A percentile compares a stretch with the other conserved stretches of the same genome.
These are phyloP conservation scores for Citrus medica DNA, from an alignment of 345 rosid species.

Conservation along the genomic window DNA sequence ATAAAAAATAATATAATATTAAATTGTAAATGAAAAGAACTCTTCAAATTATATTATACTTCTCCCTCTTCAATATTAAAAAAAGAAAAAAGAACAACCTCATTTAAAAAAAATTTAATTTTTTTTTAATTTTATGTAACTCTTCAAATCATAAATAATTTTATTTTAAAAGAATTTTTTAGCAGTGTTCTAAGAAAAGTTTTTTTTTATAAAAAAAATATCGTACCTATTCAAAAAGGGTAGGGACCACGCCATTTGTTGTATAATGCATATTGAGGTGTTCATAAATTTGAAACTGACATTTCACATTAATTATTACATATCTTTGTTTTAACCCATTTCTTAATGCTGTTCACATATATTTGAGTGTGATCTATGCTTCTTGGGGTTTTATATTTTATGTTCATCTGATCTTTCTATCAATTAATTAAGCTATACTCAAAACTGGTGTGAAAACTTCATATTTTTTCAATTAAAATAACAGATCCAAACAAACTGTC, in stretches of 20 bases:
- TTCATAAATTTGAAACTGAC: no score
- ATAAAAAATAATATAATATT: no score
- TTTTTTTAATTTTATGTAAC: no score
- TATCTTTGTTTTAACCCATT: not conserved
- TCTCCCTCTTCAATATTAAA: no score
- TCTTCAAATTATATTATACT: no score
- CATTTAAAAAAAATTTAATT: no score
- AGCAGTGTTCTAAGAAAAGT: accelerated
- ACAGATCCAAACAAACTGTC: not conserved
- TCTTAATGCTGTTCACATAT: not conserved
- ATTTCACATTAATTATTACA: conserved; percentile 1
- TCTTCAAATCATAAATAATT: no score
- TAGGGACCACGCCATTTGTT: not conserved
- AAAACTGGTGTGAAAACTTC: not conserved
- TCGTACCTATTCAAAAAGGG: not conserved
- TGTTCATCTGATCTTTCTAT: not conserved
- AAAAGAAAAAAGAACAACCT: accelerated
- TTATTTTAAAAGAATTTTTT: no score
- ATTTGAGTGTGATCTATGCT: not conserved
- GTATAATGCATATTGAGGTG: not conserved
- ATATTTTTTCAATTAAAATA: not conserved
- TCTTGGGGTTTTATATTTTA: not conserved
- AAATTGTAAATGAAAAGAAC: accelerated
- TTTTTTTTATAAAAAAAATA: no score
- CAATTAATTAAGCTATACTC: not conserved